phyloP scores from a whole-genome alignment of 2,329 filamentous ascomycete species.

The Kalaharituber pfeilii region DNA sequence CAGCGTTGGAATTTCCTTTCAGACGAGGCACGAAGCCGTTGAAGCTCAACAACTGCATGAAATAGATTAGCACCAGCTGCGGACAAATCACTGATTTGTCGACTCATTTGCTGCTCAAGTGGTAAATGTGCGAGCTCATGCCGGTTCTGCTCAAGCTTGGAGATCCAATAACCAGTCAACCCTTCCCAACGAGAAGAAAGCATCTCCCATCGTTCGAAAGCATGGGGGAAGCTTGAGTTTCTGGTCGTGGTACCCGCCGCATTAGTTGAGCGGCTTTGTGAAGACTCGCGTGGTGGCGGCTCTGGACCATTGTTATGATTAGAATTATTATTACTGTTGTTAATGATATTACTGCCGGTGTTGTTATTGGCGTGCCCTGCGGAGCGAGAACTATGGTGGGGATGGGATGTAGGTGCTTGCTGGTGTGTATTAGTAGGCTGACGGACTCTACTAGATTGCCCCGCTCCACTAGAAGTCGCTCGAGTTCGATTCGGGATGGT shows the following conservation, averaged over 20 bases:
- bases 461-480: conserved; percentile 9
- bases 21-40: conserved; percentile 80
- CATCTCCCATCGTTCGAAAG: conserved; percentile 94
- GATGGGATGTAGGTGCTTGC: not conserved
- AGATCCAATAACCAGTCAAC: conserved; percentile 92
- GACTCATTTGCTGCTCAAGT: conserved; percentile 69
- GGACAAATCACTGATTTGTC: conserved; percentile 92
- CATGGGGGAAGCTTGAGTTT: conserved; percentile 54
- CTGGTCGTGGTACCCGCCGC: conserved; percentile 12
- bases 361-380: conserved; percentile 30
- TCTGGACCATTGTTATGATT: not conserved
- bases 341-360: conserved; percentile 29
- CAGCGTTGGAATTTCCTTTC: conserved; percentile 96
- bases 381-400: not conserved
- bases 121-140: conserved; percentile 70
- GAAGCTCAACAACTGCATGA: conserved; percentile 90
- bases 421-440: not conserved
- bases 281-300: not conserved
- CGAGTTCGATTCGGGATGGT: not conserved
- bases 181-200: conserved; percentile 97
- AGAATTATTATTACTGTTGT: not conserved
- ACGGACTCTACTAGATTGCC: conserved; percentile 13
- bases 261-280: not conserved
- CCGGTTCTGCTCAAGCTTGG: conserved; percentile 74
- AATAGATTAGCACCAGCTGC: conserved; percentile 93